A percentile compares a stretch with the other conserved stretches of the same genome.
These are phyloP conservation scores for Trichoderma oligosporum DNA, from an alignment of 2,329 filamentous ascomycete species.

Conservation along the genomic window DNA sequence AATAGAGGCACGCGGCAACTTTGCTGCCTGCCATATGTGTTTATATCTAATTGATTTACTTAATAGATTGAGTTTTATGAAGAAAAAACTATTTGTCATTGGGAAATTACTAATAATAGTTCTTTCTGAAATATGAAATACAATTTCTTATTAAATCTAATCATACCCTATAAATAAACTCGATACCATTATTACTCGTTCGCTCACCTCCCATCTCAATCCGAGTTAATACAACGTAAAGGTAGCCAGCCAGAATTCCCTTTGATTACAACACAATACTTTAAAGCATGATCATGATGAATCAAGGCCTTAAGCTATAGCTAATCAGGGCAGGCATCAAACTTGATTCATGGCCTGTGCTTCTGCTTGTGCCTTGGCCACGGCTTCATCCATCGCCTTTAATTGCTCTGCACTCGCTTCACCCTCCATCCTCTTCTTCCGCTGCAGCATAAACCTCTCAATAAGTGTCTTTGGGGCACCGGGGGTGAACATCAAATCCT, in stretches of 20 bases:
- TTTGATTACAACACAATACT: too few relatives aligned
- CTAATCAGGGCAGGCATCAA: background rate
- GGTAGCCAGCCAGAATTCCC: too few relatives aligned
- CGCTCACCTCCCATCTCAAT: background rate
- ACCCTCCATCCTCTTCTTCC: background rate
- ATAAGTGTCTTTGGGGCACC: conserved; percentile 44
- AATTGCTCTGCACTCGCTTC: background rate
- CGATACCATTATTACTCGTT: background rate
- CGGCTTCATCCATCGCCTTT: background rate
- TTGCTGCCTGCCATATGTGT: background rate
- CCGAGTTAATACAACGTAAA: background rate
- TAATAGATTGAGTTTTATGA: too few relatives aligned
- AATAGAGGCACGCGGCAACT: conserved; percentile 12
- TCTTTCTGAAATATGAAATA: too few relatives aligned
- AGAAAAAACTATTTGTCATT: too few relatives aligned
- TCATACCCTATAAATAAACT: too few relatives aligned
- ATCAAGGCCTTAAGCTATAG: background rate
- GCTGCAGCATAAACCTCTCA: conserved; percentile 32
- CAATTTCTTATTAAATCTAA: too few relatives aligned
- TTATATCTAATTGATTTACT: too few relatives aligned
- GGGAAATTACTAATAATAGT: too few relatives aligned
- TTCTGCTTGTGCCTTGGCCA: conserved; percentile 7
- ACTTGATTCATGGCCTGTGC: conserved; percentile 1
- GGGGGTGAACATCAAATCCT: conserved; percentile 46
- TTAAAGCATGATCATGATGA: too few relatives aligned